Evolutionary conservation across 1,284 basidiomycete species (phyloP).

Genomic region (Sutorius eximius): DNA sequence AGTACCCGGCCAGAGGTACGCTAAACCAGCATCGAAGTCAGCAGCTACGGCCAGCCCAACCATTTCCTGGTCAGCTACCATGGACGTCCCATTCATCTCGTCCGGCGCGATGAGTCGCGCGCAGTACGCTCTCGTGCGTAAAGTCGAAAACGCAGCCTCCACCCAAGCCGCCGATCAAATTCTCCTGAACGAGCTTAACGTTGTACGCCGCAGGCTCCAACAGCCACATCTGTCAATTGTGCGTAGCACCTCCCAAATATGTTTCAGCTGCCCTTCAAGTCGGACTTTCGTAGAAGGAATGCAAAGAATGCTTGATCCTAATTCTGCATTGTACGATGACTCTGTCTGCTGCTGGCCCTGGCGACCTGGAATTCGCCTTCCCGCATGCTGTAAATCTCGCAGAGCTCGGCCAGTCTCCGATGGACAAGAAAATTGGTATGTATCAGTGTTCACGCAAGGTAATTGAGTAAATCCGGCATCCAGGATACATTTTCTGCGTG

Average conservation of each 20-base stretch:
- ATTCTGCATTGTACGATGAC: slow-evolving; percentile 67
- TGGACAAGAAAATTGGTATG: slow-evolving; percentile 70
- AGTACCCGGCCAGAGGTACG: slow-evolving; percentile 21
- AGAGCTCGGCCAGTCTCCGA: slow-evolving; percentile 57
- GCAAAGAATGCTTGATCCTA: slow-evolving; percentile 61
- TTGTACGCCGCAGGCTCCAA: slow-evolving; percentile 51
- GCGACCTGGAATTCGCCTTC: slow-evolving; percentile 63
- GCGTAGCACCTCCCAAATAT: slow-evolving; percentile 29
- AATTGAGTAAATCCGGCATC: slow-evolving; percentile 3
- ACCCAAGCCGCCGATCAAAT: slow-evolving; percentile 57
- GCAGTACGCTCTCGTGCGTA: slow-evolving; percentile 71
- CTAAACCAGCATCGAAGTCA: slow-evolving; percentile 10
- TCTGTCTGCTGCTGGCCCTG: slow-evolving; percentile 40
- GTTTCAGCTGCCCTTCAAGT: slow-evolving; percentile 12
- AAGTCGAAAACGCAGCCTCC: slow-evolving; percentile 59
- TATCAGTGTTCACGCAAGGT: background rate
- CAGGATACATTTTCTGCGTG: slow-evolving; percentile 74
- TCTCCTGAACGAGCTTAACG: slow-evolving; percentile 55
- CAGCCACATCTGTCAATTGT: slow-evolving; percentile 52
- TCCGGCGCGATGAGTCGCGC: slow-evolving; percentile 72
- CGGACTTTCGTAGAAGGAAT: slow-evolving; percentile 46
- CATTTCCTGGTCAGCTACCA: slow-evolving; percentile 25
- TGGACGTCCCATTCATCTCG: slow-evolving; percentile 72
- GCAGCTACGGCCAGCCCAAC: background rate
- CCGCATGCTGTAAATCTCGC: slow-evolving; percentile 70